phyloP scores from a whole-genome alignment of 768 basidiomycete species.

The Scleroderma bovista region DNA sequence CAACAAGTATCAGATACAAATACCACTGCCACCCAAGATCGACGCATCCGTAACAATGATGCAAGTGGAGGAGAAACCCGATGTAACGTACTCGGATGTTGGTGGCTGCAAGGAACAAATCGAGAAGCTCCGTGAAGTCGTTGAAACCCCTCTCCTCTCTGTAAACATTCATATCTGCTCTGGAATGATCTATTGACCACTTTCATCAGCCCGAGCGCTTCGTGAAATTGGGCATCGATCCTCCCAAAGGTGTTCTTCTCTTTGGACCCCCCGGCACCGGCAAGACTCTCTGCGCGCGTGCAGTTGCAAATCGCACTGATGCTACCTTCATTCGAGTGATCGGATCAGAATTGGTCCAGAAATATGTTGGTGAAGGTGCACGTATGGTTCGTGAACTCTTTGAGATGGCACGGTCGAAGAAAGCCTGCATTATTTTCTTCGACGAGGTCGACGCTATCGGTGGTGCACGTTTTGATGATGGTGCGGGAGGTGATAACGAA shows the following conservation, averaged over 20 bases:
- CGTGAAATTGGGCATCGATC: constrained; percentile 96
- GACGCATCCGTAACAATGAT: constrained; percentile 99
- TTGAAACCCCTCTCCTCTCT: constrained; percentile 91
- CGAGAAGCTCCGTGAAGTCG: constrained; percentile 97
- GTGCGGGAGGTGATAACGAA: constrained; percentile 98
- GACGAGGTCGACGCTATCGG: constrained; percentile 99
- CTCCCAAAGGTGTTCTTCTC: constrained; percentile 94
- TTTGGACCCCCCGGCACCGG: constrained; percentile 98
- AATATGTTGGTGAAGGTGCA: constrained; percentile 98
- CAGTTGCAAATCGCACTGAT: constrained; percentile 97
- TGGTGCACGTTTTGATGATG: constrained; percentile 96
- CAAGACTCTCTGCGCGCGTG: constrained; percentile 96
- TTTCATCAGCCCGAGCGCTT: constrained; percentile 88
- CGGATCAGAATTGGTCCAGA: constrained; percentile 98
- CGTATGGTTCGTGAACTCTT: constrained; percentile 98
- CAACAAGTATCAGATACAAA: constrained; percentile 97
- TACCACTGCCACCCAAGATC: constrained; percentile 96
- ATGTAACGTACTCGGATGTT: constrained; percentile 95
- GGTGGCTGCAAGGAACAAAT: constrained; percentile 99
- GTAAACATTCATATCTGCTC: constrained; percentile 41
- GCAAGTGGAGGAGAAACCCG: constrained; percentile 98
- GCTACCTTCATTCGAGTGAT: constrained; percentile 99
- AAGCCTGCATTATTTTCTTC: constrained; percentile 99
- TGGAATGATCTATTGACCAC: constrained; percentile 12
- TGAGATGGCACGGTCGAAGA: constrained; percentile 98